phyloP scores from a whole-genome alignment of 2,329 filamentous ascomycete species.

The Xylariales sp. region DNA sequence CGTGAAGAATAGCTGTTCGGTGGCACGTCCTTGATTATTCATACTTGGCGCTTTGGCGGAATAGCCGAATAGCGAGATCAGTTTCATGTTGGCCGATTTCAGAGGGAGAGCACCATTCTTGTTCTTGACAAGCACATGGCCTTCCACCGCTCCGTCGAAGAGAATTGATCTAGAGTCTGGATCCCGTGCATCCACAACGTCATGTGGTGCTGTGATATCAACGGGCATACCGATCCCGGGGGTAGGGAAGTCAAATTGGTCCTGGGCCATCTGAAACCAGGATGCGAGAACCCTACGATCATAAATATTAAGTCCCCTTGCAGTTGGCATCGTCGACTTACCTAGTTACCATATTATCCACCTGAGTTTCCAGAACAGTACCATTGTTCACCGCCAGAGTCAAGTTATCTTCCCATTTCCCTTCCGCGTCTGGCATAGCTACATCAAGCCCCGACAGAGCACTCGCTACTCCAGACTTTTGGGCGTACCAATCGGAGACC shows the following conservation, averaged over 20 bases:
- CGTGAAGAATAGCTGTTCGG: slow-evolving; percentile 33
- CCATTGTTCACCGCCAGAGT: slow-evolving; percentile 44
- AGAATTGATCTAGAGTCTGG: slow-evolving; percentile 19
- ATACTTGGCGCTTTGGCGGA: slow-evolving; percentile 25
- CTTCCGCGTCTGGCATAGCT: slow-evolving; percentile 40
- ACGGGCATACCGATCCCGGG: slow-evolving; percentile 31
- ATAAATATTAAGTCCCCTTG: background rate
- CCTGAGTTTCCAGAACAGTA: slow-evolving; percentile 33
- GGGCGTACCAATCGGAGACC: slow-evolving; percentile 38
- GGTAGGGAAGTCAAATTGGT: slow-evolving; percentile 21
- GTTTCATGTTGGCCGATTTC: slow-evolving; percentile 39
- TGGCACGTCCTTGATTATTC: slow-evolving; percentile 36
- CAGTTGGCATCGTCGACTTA: slow-evolving; percentile 4
- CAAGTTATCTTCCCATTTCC: slow-evolving; percentile 40
- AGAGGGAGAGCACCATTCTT: slow-evolving; percentile 38
- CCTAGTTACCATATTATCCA: slow-evolving; percentile 51
- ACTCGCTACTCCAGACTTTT: slow-evolving; percentile 35
- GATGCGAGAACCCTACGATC: slow-evolving; percentile 26
- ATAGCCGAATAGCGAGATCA: slow-evolving; percentile 41
- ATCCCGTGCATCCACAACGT: slow-evolving; percentile 35
- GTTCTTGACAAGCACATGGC: slow-evolving; percentile 39
- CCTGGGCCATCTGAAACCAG: slow-evolving; percentile 36
- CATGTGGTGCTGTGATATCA: slow-evolving; percentile 29
- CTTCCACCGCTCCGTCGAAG: slow-evolving; percentile 32
- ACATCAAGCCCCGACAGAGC: slow-evolving; percentile 45